These are phyloP conservation scores for Leccinellum luteum DNA, from an alignment of 768 basidiomycete genomes.

Conservation along the genomic window DNA sequence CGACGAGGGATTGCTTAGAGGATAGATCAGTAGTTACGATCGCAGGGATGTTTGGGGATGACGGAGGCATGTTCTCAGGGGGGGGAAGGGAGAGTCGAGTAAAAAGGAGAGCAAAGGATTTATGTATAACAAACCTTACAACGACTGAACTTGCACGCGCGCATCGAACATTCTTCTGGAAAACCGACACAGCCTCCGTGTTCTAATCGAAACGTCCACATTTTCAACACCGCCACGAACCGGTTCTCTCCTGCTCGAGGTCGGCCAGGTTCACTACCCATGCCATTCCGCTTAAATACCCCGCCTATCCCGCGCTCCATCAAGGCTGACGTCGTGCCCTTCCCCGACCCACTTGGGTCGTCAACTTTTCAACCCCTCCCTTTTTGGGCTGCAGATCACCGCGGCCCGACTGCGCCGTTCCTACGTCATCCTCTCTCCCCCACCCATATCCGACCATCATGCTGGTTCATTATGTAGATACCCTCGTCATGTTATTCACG, in stretches of 20 bases:
- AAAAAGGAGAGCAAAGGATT: neutral
- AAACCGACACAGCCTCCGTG: slow-evolving; percentile 25
- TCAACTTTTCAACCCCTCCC: slow-evolving; percentile 11
- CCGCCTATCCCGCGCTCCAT: neutral
- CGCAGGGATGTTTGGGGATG: slow-evolving; percentile 27
- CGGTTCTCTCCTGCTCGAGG: neutral
- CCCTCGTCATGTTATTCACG: neutral
- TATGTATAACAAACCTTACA: slow-evolving; percentile 10
- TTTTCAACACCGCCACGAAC: slow-evolving; percentile 4
- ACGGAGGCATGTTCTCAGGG: slow-evolving; percentile 16
- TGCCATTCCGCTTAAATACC: neutral
- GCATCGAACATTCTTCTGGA: slow-evolving; percentile 28
- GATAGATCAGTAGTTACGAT: slow-evolving; percentile 37
- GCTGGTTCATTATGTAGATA: neutral
- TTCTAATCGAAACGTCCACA: slow-evolving; percentile 16
- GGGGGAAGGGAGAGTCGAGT: neutral
- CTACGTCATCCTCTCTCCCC: slow-evolving; percentile 19
- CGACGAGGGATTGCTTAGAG: slow-evolving; percentile 26
- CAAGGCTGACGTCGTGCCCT: neutral
- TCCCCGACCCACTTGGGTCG: neutral
- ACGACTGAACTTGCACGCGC: neutral
- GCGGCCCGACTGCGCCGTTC: slow-evolving; percentile 6
- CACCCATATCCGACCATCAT: neutral
- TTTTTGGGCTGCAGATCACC: slow-evolving; percentile 26
- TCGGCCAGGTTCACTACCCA: neutral